Percentiles rank a stretch among this genome's conserved stretches.
phyloP scores from a whole-genome alignment of 306 rosid genomes.

The Rubus parviflorus region DNA sequence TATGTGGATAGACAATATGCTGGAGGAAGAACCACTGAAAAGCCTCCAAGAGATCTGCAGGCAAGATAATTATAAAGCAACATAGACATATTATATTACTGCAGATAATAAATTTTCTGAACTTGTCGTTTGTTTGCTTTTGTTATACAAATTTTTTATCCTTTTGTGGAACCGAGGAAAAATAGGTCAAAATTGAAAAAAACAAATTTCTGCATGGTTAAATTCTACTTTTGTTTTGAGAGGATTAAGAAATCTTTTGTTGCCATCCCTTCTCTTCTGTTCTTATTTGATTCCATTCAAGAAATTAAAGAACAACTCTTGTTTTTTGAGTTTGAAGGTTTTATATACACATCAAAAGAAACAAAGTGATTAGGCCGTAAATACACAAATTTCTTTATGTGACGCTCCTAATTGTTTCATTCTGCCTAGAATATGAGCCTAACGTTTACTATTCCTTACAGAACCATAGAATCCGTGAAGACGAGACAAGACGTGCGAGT shows the following conservation, averaged over 20 bases:
- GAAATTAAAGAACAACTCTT: neutral
- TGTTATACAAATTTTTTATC: neutral
- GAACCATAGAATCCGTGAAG: slow-evolving; percentile 61
- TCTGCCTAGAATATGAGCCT: slow-evolving; percentile 24
- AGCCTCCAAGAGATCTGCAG: slow-evolving; percentile 88
- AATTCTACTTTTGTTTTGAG: neutral
- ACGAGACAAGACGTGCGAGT: slow-evolving; percentile 83
- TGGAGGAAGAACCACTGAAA: slow-evolving; percentile 60
- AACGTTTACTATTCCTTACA: slow-evolving; percentile 30
- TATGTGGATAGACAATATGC: slow-evolving; percentile 72
- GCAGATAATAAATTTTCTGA: neutral
- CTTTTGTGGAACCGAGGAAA: neutral
- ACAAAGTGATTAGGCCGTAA: neutral
- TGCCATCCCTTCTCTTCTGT: neutral
- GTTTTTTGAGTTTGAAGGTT: neutral
- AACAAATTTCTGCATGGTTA: neutral
- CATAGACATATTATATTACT: neutral
- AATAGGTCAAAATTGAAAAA: neutral
- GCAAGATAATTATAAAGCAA: slow-evolving; percentile 33
- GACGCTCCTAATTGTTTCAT: slow-evolving; percentile 3
- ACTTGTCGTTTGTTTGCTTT: neutral
- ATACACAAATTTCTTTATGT: slow-evolving; percentile 11
- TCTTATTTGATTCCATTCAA: neutral
- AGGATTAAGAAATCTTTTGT: neutral
- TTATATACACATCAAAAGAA: slow-evolving; percentile 5